Evolutionary conservation across 768 basidiomycete species (phyloP), one percentile per base, ranked within the genome.

Genomic region (Auriscalpium vulgare): DNA sequence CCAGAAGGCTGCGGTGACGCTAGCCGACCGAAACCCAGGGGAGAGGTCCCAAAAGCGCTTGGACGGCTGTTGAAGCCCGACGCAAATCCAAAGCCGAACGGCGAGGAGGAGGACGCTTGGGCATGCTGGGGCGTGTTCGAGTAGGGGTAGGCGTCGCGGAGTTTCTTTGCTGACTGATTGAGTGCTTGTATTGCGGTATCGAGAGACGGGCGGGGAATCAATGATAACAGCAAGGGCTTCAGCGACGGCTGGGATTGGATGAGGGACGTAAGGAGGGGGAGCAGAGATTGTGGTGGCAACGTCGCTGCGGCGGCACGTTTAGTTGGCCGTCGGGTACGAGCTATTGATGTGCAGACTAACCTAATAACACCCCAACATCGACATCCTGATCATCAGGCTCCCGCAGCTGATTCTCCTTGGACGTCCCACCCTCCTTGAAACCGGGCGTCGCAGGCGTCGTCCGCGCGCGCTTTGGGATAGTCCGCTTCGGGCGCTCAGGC

Each of bases 171-270:
- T 8, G 87, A 84, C 58, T 77, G 78, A 37, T 78, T 77, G 23
- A 93, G 70, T 11, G 84, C 83, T 62, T 89, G 81, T 34, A 83
- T 68, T 10, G 88, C 90, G 35, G 79, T 83, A 35, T 89, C 85
- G 56, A 91, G 73, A 2, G 89, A 86, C 13, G 91, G 91, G n/a
- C 88, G 82, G 51, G 91, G 91, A 65, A 93, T 90, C 38, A 93
- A 74, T 36, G 84, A 83, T 38, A 93, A 71, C 55, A 93, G 78
- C 9, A 79, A 70, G 2, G 83, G 76, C 68, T 89, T 93, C 49
- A 93, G 72, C 3, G 79, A 74, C 0, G 91, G 91, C 59, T 91
- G 83, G 1, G 75, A 69, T 56, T 77, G 75, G 23, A 93, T 71
- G 54, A 93, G 72, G 10, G 88, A 79, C 29, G 78, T 85, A 19